Conservation (phyloP, 2,329 filamentous ascomycete species). For the Dissoconium aciculare region DNA sequence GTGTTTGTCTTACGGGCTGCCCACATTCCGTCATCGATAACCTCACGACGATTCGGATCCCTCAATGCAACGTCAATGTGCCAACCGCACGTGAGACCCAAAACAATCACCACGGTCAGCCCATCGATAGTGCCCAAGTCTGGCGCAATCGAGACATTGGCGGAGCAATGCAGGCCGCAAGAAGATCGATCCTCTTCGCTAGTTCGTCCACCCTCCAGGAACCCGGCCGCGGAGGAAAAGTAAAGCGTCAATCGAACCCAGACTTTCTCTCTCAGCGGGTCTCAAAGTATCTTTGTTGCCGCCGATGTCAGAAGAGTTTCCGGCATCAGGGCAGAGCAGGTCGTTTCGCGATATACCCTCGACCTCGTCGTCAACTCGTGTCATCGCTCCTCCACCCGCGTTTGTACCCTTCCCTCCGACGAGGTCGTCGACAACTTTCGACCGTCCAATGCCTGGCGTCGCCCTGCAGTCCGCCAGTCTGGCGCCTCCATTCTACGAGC, state of each 20-base stretch:
- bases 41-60: no score
- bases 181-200: slow-evolving; percentile 5
- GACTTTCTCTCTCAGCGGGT: slow-evolving; percentile 3
- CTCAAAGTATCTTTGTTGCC: slow-evolving; percentile 30
- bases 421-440: slow-evolving; percentile 1
- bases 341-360: background rate
- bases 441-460: slow-evolving; percentile 11
- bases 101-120: no score
- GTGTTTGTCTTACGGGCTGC: no score
- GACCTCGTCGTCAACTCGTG: slow-evolving; percentile 6
- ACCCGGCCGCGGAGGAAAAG: slow-evolving; percentile 5
- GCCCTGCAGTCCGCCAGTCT: slow-evolving; percentile 6
- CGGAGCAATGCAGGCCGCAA: slow-evolving; percentile 10
- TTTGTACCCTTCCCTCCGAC: slow-evolving; percentile 1
- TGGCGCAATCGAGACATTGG: slow-evolving; percentile 2
- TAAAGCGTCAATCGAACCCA: slow-evolving; percentile 11
- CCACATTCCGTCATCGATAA: no score
- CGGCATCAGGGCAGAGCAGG: slow-evolving; percentile 23
- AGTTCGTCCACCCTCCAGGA: slow-evolving; percentile 6
- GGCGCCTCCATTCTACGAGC: slow-evolving; percentile 7
- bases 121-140: background rate
- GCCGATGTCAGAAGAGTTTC: slow-evolving; percentile 38
- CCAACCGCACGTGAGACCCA: no score
- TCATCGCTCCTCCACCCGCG: slow-evolving; percentile 1
- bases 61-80: no score